phyloP scores from a whole-genome alignment of 495 filamentous ascomycete genomes.

The Thermothielavioides terrestris region DNA sequence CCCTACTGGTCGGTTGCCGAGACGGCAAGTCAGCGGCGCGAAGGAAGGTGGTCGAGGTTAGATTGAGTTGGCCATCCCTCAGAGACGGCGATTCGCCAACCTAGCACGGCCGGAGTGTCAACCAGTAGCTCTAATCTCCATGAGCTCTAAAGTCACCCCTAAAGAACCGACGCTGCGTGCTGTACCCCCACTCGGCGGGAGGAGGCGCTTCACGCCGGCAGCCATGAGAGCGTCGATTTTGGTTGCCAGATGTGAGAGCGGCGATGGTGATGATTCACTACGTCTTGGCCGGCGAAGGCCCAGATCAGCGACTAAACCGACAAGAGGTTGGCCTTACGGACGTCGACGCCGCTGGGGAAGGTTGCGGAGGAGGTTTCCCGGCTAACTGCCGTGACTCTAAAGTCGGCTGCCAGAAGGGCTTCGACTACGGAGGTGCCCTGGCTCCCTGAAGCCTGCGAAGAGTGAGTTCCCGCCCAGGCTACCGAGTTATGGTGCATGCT shows the following conservation, averaged over 20 bases:
- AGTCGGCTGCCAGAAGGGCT: conserved; percentile 37
- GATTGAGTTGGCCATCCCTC: too few species aligned
- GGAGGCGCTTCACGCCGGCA: conserved; percentile 50
- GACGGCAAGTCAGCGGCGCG: too few species aligned
- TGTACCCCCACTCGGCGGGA: conserved; percentile 54
- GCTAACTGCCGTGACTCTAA: conserved; percentile 44
- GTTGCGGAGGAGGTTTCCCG: conserved; percentile 30
- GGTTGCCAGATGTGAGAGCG: conserved; percentile 25
- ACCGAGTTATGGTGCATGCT: too few species aligned
- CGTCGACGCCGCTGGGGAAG: conserved; percentile 22
- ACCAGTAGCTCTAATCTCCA: too few species aligned
- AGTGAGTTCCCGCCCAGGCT: not conserved
- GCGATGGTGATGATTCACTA: conserved; percentile 43
- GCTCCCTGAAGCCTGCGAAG: conserved; percentile 38
- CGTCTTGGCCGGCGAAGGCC: conserved; percentile 44
- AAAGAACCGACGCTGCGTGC: conserved; percentile 12
- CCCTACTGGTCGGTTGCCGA: too few species aligned
- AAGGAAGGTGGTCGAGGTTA: too few species aligned
- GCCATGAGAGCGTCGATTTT: conserved; percentile 50
- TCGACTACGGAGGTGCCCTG: conserved; percentile 42
- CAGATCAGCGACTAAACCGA: conserved; percentile 38
- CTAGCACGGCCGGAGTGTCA: too few species aligned
- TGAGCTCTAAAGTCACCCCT: not conserved
- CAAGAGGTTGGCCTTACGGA: conserved; percentile 13
- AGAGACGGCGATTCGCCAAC: too few species aligned